Percentiles rank a stretch among this genome's conserved stretches.
Conservation (phyloP, 2,329 filamentous ascomycete genomes). For the Exophiala dermatitidis region DNA sequence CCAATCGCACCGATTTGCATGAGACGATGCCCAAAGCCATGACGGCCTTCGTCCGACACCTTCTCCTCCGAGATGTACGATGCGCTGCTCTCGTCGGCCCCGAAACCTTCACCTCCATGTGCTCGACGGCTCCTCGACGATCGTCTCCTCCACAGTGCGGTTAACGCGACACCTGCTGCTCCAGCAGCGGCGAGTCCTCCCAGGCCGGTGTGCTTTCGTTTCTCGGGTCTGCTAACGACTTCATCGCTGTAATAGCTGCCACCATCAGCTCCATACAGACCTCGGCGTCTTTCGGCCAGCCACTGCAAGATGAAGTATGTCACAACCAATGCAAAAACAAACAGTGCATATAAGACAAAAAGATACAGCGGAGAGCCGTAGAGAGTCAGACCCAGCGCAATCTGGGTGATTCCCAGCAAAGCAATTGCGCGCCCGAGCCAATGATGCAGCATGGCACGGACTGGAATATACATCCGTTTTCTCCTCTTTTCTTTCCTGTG, state of each 20-base stretch:
- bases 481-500: slow-evolving; percentile 48
- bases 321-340: slow-evolving; percentile 64
- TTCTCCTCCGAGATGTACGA: slow-evolving; percentile 61
- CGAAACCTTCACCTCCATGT: slow-evolving; percentile 38
- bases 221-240: slow-evolving; percentile 39
- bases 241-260: slow-evolving; percentile 52
- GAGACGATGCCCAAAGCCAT: slow-evolving; percentile 56
- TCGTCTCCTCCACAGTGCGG: slow-evolving; percentile 41
- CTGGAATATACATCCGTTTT: slow-evolving; percentile 47
- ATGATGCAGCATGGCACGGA: slow-evolving; percentile 67
- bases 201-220: slow-evolving; percentile 37
- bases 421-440: slow-evolving; percentile 76
- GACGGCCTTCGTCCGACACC: slow-evolving; percentile 48
- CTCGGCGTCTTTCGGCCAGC: slow-evolving; percentile 50
- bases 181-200: slow-evolving; percentile 49
- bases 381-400: slow-evolving; percentile 80
- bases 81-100: slow-evolving; percentile 34
- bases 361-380: slow-evolving; percentile 82
- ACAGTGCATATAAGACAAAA: slow-evolving; percentile 80
- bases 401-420: slow-evolving; percentile 74
- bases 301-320: slow-evolving; percentile 76
- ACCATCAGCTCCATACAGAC: slow-evolving; percentile 51
- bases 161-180: slow-evolving; percentile 52
- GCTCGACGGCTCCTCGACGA: slow-evolving; percentile 31
- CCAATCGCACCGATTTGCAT: slow-evolving; percentile 54